phyloP scores from a whole-genome alignment of 306 rosid genomes.

The Cercis canadensis region DNA sequence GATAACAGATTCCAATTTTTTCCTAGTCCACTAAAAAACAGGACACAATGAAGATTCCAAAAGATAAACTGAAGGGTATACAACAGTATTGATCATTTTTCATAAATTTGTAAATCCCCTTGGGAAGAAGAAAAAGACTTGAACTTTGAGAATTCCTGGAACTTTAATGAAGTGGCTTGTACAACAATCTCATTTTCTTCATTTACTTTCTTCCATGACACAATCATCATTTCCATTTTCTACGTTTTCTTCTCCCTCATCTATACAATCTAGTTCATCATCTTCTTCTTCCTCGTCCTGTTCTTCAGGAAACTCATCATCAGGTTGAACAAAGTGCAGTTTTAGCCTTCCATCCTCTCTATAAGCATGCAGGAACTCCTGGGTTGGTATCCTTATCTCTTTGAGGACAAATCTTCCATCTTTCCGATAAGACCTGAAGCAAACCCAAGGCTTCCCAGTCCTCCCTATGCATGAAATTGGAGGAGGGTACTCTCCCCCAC shows the following conservation, averaged over 20 bases:
- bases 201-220: slow-evolving; percentile 26
- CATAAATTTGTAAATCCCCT: too few relatives aligned
- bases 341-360: slow-evolving; percentile 85
- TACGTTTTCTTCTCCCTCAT: slow-evolving; percentile 12
- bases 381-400: slow-evolving; percentile 63
- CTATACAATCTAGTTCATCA: background rate
- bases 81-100: too few relatives aligned
- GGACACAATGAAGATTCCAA: background rate
- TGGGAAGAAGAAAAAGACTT: slow-evolving; percentile 2
- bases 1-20: slow-evolving; percentile 2
- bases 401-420: slow-evolving; percentile 81
- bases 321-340: slow-evolving; percentile 64
- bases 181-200: slow-evolving; percentile 30
- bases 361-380: slow-evolving; percentile 74
- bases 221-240: slow-evolving; percentile 8
- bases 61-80: too few relatives aligned
- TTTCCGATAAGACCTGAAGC: slow-evolving; percentile 64
- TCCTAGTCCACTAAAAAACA: background rate
- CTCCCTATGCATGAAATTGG: slow-evolving; percentile 80
- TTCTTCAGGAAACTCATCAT: slow-evolving; percentile 44
- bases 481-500: slow-evolving; percentile 71
- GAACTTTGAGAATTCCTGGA: background rate
- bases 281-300: slow-evolving; percentile 35
- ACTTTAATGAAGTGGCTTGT: slow-evolving; percentile 31
- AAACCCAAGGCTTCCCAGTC: slow-evolving; percentile 76